Evolutionary conservation across 352 stramenopile genomes (phyloP), one percentile per base, ranked within the genome.

Genomic region (Globisporangium viniferum): DNA sequence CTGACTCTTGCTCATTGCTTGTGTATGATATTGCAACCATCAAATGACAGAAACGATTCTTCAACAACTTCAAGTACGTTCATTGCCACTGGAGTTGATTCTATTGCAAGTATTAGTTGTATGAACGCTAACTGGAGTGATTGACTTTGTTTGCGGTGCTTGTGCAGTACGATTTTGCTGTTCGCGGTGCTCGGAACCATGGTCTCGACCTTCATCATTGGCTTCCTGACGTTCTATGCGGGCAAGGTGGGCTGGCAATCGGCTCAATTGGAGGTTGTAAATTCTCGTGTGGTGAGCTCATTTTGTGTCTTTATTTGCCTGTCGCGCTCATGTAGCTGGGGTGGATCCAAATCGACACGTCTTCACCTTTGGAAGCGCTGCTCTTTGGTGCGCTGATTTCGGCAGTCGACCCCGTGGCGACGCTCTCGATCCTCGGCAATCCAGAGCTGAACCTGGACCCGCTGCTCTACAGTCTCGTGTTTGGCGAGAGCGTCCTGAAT

Each of bases 401-500:
- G 2, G 91, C 97, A 1, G 95, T 99, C 1, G 97, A 99, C 75
- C 97, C 97, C 0, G 97, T 99, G 2, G 96, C 97, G 1, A 99
- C 96, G 18, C 76, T 99, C 10, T 97, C 90, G 14, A 99, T 99
- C 65, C 90, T 99, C 72, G 96, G 95, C 31, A 93, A 92, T 48
- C 84, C 90, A 2, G 92, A 99, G 73, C 75, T 99, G 10, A 97
- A 98, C 62, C 72, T 93, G 48, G 87, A 96, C 24, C 88, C 89
- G 20, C 69, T 96, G 9, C 71, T 97, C 18, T 96, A 95, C 68
- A 95, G 83, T 66, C 88, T 99, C 35, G 93, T 99, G 14, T 99
- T 99, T 86, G 97, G 97, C 53, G 97, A 99, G 66, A 98, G 85
- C 64, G 96, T 99, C 15, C 71, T 99, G 36, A 99, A 99, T 70